These are phyloP conservation scores for Bauhinia variegata DNA, from an alignment of 306 rosid species.

Conservation along the genomic window DNA sequence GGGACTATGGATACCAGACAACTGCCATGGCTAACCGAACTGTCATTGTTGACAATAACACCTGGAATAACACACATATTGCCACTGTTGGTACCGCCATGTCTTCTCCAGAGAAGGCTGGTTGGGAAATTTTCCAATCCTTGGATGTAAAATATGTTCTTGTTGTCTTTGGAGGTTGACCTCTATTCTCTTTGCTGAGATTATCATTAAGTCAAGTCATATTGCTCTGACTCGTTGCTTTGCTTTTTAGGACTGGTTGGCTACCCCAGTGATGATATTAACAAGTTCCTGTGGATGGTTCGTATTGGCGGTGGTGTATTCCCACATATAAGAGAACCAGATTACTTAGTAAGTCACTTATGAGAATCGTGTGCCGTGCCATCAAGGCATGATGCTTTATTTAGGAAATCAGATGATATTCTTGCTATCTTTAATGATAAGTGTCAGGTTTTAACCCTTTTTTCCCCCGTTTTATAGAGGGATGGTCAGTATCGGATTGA, in stretches of 20 bases:
- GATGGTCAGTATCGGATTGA: constrained; percentile 98
- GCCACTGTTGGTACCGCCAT: constrained; percentile 99
- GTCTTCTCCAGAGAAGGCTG: constrained; percentile 99
- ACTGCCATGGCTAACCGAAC: constrained; percentile 99
- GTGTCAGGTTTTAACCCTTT: constrained; percentile 16
- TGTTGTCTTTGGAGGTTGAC: constrained; percentile 96
- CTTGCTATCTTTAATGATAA: constrained; percentile 15
- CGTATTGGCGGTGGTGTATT: constrained; percentile 99
- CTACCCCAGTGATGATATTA: constrained; percentile 96
- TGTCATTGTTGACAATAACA: constrained; percentile 97
- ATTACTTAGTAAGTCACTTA: constrained; percentile 73
- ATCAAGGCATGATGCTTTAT: constrained; percentile 17
- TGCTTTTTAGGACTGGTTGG: constrained; percentile 85
- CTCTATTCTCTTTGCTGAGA: constrained; percentile 37
- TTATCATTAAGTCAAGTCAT: constrained; percentile 12
- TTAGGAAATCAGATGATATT: constrained; percentile 22
- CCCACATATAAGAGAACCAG: constrained; percentile 97
- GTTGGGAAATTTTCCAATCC: constrained; percentile 97
- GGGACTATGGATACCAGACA: constrained; percentile 99
- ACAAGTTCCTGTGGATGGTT: constrained; percentile 99
- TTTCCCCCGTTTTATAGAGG: constrained; percentile 54
- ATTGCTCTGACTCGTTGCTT: constrained; percentile 40
- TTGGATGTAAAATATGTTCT: constrained; percentile 99
- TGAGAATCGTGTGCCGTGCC: constrained; percentile 14
- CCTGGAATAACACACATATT: constrained; percentile 99